Conservation (phyloP, 768 basidiomycete species). For the Podaxis rugospora region DNA sequence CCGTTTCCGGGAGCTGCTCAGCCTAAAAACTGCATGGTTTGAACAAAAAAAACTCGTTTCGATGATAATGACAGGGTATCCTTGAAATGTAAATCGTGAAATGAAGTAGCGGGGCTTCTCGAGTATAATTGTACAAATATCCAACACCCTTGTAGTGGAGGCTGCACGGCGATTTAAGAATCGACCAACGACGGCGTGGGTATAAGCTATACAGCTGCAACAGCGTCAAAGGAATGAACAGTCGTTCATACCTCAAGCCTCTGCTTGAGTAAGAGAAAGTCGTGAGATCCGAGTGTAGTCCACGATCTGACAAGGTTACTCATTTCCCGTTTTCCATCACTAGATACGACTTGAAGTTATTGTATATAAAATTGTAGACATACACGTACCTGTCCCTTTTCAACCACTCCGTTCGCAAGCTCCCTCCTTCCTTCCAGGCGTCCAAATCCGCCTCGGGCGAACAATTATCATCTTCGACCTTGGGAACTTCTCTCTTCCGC, state of each 20-base stretch:
- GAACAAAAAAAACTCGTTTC: neutral
- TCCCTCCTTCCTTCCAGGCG: constrained; percentile 51
- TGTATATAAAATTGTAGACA: neutral
- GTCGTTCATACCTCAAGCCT: constrained; percentile 46
- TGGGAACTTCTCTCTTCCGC: constrained; percentile 22
- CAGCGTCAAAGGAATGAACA: neutral
- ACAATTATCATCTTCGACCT: constrained; percentile 29
- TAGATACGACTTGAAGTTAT: constrained; percentile 21
- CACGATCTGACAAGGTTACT: constrained; percentile 41
- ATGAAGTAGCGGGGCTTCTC: neutral
- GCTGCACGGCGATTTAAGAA: neutral
- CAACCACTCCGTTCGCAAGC: constrained; percentile 50
- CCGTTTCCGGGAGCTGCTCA: neutral
- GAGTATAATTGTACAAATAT: neutral
- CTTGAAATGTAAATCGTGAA: constrained; percentile 10
- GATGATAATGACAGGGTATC: constrained; percentile 4
- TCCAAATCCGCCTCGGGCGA: constrained; percentile 30
- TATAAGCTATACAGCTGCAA: neutral
- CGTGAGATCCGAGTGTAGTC: constrained; percentile 42
- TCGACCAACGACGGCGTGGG: neutral
- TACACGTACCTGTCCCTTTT: constrained; percentile 47
- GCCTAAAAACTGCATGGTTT: neutral
- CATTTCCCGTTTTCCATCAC: constrained; percentile 57
- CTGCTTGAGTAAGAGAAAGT: constrained; percentile 50
- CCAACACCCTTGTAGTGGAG: neutral